Conservation (phyloP, 2,329 filamentous ascomycete species). For the Cordyceps cateniannulata region DNA sequence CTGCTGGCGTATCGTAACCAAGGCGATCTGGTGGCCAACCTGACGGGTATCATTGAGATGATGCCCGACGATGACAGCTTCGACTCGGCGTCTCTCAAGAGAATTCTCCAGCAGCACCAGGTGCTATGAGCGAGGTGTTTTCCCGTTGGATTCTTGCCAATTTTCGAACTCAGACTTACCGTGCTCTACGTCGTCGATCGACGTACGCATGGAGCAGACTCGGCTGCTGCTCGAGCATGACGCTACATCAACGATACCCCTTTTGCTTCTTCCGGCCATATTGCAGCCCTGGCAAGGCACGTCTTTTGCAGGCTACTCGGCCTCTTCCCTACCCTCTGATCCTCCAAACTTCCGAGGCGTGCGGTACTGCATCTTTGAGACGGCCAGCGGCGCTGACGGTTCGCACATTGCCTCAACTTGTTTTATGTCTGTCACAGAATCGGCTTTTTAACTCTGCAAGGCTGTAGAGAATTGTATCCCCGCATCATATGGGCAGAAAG, state of each 20-base stretch:
- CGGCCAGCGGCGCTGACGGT: not conserved
- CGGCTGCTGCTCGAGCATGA: not conserved
- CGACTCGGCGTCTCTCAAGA: constrained; percentile 45
- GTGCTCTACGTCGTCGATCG: not conserved
- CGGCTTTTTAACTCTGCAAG: not conserved
- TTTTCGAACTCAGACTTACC: not conserved
- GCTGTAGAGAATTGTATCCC: not conserved
- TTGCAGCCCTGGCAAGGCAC: not conserved
- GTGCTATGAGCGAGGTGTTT: constrained; percentile 36
- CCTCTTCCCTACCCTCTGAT: not conserved
- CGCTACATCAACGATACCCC: constrained; percentile 21
- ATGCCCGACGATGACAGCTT: constrained; percentile 65
- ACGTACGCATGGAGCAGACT: not conserved
- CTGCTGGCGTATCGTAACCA: constrained; percentile 80
- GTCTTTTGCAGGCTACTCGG: not conserved
- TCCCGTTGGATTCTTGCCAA: not conserved
- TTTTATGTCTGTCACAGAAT: not conserved
- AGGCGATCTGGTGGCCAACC: constrained; percentile 83
- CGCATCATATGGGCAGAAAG: constrained; percentile 5
- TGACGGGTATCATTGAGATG: constrained; percentile 81
- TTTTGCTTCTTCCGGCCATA: not conserved
- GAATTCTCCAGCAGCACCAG: constrained; percentile 45
- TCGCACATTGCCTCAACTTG: not conserved
- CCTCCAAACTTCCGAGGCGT: not conserved
- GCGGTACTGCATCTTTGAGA: not conserved